Evolutionary conservation across 352 stramenopile species (phyloP).

Genomic region (Pythium phragmitis): DNA sequence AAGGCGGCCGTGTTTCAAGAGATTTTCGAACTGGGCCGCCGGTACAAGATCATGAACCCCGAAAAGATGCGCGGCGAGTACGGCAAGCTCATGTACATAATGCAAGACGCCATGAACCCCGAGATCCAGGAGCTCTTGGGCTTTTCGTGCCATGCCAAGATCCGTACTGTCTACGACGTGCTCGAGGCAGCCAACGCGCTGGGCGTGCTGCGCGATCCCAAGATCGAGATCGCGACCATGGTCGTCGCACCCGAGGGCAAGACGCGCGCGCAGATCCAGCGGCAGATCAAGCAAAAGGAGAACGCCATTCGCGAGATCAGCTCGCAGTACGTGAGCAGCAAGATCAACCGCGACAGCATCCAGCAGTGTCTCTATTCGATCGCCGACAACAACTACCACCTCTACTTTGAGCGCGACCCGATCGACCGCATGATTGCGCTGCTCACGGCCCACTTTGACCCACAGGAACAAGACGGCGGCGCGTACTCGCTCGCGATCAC

Average conservation of each 20-base stretch:
- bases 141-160: slow-evolving; percentile 78
- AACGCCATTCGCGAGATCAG: slow-evolving; percentile 87
- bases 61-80: slow-evolving; percentile 98
- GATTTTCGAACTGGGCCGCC: slow-evolving; percentile 92
- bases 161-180: slow-evolving; percentile 88
- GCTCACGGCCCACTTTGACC: slow-evolving; percentile 86
- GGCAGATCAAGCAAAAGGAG: slow-evolving; percentile 93
- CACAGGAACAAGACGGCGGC: slow-evolving; percentile 50
- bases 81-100: slow-evolving; percentile 94
- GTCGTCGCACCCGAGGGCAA: slow-evolving; percentile 93
- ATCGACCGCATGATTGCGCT: slow-evolving; percentile 95
- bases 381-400: slow-evolving; percentile 96
- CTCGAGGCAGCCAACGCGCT: slow-evolving; percentile 70
- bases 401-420: slow-evolving; percentile 96
- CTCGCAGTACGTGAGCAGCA: slow-evolving; percentile 54
- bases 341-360: slow-evolving; percentile 80
- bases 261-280: slow-evolving; percentile 86
- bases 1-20: slow-evolving; percentile 89
- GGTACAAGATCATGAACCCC: slow-evolving; percentile 99
- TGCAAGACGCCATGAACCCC: slow-evolving; percentile 89
- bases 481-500: slow-evolving; percentile 92
- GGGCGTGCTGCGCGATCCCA: slow-evolving; percentile 77
- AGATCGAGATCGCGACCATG: slow-evolving; percentile 93
- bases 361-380: slow-evolving; percentile 96
- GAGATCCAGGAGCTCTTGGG: slow-evolving; percentile 85